Conservation (phyloP, 768 basidiomycete genomes). For the Tylopilus felleus region DNA sequence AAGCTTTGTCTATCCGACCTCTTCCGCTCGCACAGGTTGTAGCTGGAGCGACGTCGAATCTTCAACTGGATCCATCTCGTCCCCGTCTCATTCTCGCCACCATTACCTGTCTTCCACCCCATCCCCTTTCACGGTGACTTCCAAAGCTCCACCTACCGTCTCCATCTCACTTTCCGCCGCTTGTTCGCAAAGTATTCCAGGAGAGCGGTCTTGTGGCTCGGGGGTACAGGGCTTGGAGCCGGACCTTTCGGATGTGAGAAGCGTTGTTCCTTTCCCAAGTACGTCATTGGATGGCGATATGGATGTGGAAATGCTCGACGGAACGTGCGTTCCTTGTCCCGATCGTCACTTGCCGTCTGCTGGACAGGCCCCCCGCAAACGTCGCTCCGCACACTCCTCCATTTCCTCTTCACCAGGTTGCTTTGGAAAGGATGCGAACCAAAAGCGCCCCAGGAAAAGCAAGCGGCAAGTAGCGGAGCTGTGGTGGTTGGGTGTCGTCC, state of each 20-base stretch:
- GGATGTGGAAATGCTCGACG: conserved; percentile 31
- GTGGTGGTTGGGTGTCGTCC: conserved; percentile 36
- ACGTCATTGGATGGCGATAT: conserved; percentile 19
- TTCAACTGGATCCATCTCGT: background rate
- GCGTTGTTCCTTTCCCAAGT: conserved; percentile 38
- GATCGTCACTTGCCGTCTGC: background rate
- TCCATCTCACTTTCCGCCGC: conserved; percentile 37
- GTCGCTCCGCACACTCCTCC: conserved; percentile 33
- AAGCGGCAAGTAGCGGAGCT: conserved; percentile 33
- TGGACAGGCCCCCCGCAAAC: conserved; percentile 25
- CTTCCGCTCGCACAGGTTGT: conserved; percentile 14
- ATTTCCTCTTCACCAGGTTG: conserved; percentile 22
- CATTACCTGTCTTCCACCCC: conserved; percentile 2
- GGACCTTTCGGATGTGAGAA: conserved; percentile 30
- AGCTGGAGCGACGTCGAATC: conserved; percentile 7
- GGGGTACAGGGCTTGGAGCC: conserved; percentile 8
- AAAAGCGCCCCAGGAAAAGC: conserved; percentile 33
- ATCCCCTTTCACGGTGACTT: conserved; percentile 22
- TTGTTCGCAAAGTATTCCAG: conserved; percentile 20
- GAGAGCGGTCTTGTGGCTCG: background rate
- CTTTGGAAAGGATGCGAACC: conserved; percentile 15
- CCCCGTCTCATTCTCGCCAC: conserved; percentile 4
- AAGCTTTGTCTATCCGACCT: conserved; percentile 15
- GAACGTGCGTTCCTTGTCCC: conserved; percentile 11
- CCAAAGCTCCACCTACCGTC: conserved; percentile 38